These are phyloP conservation scores for Elsinoe necatrix DNA, from an alignment of 2,329 filamentous ascomycete genomes.

Conservation along the genomic window DNA sequence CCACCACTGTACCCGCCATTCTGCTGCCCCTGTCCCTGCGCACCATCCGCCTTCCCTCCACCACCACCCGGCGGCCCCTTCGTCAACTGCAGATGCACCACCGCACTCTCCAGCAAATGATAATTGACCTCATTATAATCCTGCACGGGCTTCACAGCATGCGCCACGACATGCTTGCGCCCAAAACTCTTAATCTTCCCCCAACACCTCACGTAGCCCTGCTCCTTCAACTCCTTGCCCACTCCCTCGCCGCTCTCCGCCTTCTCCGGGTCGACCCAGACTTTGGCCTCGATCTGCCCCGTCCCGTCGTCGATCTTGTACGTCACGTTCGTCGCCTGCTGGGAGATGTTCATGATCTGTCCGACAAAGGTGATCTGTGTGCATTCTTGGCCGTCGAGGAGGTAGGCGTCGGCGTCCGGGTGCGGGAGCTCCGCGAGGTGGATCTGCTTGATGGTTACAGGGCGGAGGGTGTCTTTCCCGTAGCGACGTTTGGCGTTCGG, in stretches of 20 bases:
- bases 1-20: slow-evolving; percentile 21
- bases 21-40: slow-evolving; percentile 22
- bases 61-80: slow-evolving; percentile 50
- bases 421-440: slow-evolving; percentile 71
- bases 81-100: slow-evolving; percentile 76
- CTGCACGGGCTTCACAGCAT: slow-evolving; percentile 68
- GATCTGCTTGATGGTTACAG: slow-evolving; percentile 92
- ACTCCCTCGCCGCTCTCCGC: slow-evolving; percentile 38
- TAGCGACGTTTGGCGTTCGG: slow-evolving; percentile 41
- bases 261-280: slow-evolving; percentile 63
- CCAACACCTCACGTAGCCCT: slow-evolving; percentile 77
- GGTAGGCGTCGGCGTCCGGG: slow-evolving; percentile 62
- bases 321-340: slow-evolving; percentile 83
- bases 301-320: slow-evolving; percentile 95
- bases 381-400: slow-evolving; percentile 67
- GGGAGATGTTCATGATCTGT: slow-evolving; percentile 77
- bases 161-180: slow-evolving; percentile 71
- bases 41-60: slow-evolving; percentile 28
- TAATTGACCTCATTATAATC: slow-evolving; percentile 92
- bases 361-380: slow-evolving; percentile 78
- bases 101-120: slow-evolving; percentile 82
- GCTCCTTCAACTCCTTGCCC: slow-evolving; percentile 51
- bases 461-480: slow-evolving; percentile 77
- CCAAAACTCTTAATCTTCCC: slow-evolving; percentile 78
- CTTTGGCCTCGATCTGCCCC: slow-evolving; percentile 81